Base-by-base conservation (phyloP, 2,329 filamentous ascomycete genomes). In the Beauveria sp. region DNA sequence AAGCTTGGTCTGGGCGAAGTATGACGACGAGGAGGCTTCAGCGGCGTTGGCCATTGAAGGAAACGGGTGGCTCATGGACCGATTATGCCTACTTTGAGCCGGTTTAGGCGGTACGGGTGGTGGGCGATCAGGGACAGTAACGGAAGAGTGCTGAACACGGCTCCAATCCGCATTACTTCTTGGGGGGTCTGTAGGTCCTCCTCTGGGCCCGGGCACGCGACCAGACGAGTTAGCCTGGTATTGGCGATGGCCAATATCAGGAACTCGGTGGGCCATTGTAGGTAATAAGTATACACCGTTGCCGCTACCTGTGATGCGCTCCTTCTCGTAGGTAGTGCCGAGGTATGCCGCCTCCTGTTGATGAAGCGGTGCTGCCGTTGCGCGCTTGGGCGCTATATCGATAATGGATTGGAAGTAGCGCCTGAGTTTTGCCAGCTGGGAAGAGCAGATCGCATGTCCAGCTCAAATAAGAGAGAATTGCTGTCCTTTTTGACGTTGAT, bases 21-120 rank as follows among this genome's bases (percentile, higher is more conserved):
- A 68, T 72, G 66, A 43, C 10, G 58, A 49, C 1, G 58, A 43
- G 20, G 40, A 12, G 4, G 30, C 50, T 43, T 70, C 68, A 65
- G 77, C 65, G 60, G 71, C 72, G 68, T 73, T 80, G 70, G 93
- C 90, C 38, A 92, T 74, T 20, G 85, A 86, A 8, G 89, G 87
- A 65, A 93, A 89, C 12, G 90, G 90, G 69, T 93, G 87, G 79
- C 90, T 95, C 77, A 89, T 84, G 60, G 90, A 93, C 60, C 89
- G 60, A 30, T 49, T 52, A 42, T 62, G 60, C 46, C 42, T 53
- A 8, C 28, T 42, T 85, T 30, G 77, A 75, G 5, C 18, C 12
- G 47, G 53, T 47, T 58, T 62, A 5, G 54, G 60, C 8, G 53
- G 54, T 47, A 57, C 49, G 9, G 53, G 50, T 22, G 58, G 58